Conservation (phyloP, 1,139 yeast genomes). For the Candida sanyaensis region DNA sequence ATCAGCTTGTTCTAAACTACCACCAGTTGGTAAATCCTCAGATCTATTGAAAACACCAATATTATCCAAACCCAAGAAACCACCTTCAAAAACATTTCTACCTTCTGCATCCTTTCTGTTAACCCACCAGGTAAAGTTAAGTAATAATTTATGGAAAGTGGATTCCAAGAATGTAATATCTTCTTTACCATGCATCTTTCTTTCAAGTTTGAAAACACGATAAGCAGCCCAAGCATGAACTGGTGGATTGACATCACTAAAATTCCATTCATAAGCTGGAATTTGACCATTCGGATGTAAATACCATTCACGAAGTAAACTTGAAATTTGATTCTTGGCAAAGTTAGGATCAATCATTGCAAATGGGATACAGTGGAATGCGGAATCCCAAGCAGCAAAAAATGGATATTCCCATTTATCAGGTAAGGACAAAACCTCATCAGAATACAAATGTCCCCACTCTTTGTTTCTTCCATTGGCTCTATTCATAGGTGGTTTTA, state of each 20-base stretch:
- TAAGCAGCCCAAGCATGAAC: conserved; percentile 98
- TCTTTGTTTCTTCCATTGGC: conserved; percentile 84
- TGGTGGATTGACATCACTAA: conserved; percentile 94
- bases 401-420: conserved; percentile 98
- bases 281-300: conserved; percentile 99
- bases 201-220: conserved; percentile 85
- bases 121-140: conserved; percentile 98
- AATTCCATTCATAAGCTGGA: conserved; percentile 98
- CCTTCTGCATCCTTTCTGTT: conserved; percentile 90
- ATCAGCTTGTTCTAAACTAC: conserved; percentile 90
- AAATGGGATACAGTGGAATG: conserved; percentile 92
- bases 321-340: conserved; percentile 87
- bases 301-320: conserved; percentile 93
- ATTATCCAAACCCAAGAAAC: conserved; percentile 90
- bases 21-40: conserved; percentile 94
- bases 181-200: conserved; percentile 80
- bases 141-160: conserved; percentile 84
- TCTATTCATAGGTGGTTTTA: conserved; percentile 76
- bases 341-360: conserved; percentile 95
- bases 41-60: conserved; percentile 94
- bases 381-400: conserved; percentile 98
- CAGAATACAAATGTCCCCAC: conserved; percentile 89
- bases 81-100: conserved; percentile 92
- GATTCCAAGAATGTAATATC: conserved; percentile 89
- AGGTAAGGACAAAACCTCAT: conserved; percentile 87